phyloP scores from a whole-genome alignment of 192 early-diverging fungal genomes.

The Rhizophagus sp. region DNA sequence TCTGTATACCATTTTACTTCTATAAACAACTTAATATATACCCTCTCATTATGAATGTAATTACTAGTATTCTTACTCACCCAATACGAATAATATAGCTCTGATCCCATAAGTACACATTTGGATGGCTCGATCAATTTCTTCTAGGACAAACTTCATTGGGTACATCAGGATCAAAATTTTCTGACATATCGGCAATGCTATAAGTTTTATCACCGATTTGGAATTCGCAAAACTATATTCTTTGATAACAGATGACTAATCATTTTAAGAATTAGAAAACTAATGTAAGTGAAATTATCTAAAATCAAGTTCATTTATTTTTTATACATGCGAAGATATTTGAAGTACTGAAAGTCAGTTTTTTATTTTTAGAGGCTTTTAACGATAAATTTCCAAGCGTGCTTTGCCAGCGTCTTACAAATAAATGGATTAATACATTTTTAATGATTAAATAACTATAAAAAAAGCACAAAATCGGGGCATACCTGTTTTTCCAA shows the following conservation, averaged over 20 bases:
- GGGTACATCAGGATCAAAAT: neutral
- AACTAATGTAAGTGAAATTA: too few species aligned
- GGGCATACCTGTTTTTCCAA: conserved; percentile 4
- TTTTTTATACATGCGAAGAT: too few species aligned
- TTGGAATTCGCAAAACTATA: too few species aligned
- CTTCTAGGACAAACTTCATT: neutral
- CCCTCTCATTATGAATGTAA: too few species aligned
- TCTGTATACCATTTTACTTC: neutral
- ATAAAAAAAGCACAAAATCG: neutral
- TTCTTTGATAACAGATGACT: too few species aligned
- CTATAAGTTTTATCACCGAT: neutral
- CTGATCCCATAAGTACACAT: neutral
- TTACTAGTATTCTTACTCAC: neutral
- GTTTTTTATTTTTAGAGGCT: too few species aligned
- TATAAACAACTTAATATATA: neutral
- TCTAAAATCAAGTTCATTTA: too few species aligned
- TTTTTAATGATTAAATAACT: neutral
- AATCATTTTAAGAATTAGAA: too few species aligned
- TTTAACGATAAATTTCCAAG: neutral
- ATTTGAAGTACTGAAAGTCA: too few species aligned
- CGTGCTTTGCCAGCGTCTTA: neutral
- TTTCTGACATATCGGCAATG: neutral
- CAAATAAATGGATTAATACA: neutral
- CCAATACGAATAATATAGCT: conserved; percentile 4
- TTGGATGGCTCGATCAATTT: neutral